Base-by-base conservation (phyloP, 2,329 filamentous ascomycete species). In the Alternaria hordeiaustralica region DNA sequence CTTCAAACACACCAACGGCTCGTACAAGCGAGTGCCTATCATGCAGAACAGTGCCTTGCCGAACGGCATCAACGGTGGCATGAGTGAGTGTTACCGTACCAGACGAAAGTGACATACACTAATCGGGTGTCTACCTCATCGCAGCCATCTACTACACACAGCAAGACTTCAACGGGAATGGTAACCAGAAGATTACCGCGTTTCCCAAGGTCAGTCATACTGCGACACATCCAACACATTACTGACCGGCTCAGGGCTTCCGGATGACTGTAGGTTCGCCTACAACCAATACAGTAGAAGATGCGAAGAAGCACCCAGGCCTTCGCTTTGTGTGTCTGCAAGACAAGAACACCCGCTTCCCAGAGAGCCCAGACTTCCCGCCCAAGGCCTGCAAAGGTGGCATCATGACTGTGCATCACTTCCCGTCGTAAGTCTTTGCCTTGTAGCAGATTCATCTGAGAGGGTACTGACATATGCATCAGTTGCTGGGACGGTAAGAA, bases 401-500 rank as follows among this genome's bases (percentile, higher is more conserved):
- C 51, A 57, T 61, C 26, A 62, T 64, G 61, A 58, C 57, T 6
- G 69, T 71, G 25, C 69, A 71, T 41, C 71, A 71, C 47, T 73
- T 73, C 60, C 69, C 68, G n/a, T 55, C 30, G 33, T 63, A 23
- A 51, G 49, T 33, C 8, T 8, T 26, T 26, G 25, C 25, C 25
- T 26, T 26, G 25, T 26, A 10, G 9, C 25, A 26, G 25, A 26
- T 9, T 26, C 25, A 26, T 26, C 25, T 13, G 28, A 30, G 33
- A 36, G 33, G 33, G 8, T 36, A n/a, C 33, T 36, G 33, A 36
- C 20, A 11, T 20, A 1, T 11, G 15, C 2, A 11, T 20, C 49
- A 53, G 49, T 3, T 53, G 75, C 78, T 85, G 83, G 83, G 82
- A 85, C 61, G 83, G 84, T 59, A 80, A 79, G 68, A 84, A 84